Percentiles rank a stretch among this genome's conserved stretches.
These are phyloP conservation scores for Boletus reticuloceps DNA, from an alignment of 768 basidiomycete species.

Conservation along the genomic window DNA sequence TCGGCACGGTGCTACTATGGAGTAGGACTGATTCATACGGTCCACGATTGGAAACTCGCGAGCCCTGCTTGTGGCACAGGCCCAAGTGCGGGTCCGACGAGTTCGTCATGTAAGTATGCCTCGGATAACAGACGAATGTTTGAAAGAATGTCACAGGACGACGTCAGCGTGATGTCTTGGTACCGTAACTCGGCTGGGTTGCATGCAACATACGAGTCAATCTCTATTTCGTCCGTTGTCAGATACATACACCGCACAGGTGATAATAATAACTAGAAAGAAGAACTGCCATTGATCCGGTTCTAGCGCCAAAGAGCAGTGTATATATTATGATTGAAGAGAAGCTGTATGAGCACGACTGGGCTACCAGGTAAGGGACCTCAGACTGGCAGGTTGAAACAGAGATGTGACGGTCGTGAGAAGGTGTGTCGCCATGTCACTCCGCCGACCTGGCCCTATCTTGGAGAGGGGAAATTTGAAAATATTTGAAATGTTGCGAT, in stretches of 20 bases:
- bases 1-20: neutral
- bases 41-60: no score
- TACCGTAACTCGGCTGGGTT: neutral
- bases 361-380: no score
- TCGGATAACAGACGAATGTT: neutral
- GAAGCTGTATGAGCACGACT: neutral
- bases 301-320: neutral
- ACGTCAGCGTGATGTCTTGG: neutral
- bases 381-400: neutral
- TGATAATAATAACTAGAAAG: constrained; percentile 4
- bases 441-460: neutral
- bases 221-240: constrained; percentile 15
- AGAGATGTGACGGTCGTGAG: neutral
- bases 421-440: constrained; percentile 3
- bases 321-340: no score
- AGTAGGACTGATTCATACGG: neutral
- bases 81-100: neutral
- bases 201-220: neutral
- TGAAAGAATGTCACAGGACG: neutral
- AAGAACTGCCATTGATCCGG: neutral
- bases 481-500: constrained; percentile 27
- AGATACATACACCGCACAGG: constrained; percentile 2
- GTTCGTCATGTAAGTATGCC: neutral
- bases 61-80: no score
- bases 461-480: neutral